Evolutionary conservation across 2,329 filamentous ascomycete genomes (phyloP).

Genomic region (Neofusicoccum kwambonambiense): DNA sequence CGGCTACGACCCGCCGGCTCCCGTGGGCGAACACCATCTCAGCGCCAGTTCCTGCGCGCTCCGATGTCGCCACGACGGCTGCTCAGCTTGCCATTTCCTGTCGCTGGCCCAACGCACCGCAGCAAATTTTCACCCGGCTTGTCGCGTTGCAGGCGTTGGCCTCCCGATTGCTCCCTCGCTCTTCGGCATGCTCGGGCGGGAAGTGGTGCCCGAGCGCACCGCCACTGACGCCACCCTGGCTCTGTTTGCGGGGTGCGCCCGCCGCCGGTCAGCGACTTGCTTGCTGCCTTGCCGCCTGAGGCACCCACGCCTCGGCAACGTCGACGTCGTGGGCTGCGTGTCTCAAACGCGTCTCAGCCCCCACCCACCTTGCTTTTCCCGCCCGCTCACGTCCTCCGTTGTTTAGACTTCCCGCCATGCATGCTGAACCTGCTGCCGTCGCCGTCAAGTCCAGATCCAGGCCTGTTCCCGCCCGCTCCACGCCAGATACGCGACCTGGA

Average conservation of each 20-base stretch:
- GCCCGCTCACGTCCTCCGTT: too few relatives aligned
- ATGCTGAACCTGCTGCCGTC: too few relatives aligned
- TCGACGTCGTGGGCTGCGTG: neutral
- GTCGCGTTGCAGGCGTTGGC: neutral
- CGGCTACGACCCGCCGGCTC: neutral
- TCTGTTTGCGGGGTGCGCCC: conserved; percentile 6
- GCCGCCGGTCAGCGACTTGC: neutral
- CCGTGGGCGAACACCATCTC: neutral
- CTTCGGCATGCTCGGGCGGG: neutral
- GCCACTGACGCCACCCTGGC: neutral
- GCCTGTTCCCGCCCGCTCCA: too few relatives aligned
- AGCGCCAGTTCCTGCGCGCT: neutral
- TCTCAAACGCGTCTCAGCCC: neutral
- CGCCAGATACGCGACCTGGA: too few relatives aligned
- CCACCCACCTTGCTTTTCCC: neutral
- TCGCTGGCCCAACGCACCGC: neutral
- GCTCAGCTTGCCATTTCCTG: neutral
- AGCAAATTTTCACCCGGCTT: neutral
- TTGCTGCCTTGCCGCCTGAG: neutral
- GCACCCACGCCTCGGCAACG: neutral
- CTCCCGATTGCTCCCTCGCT: neutral
- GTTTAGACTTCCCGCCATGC: too few relatives aligned
- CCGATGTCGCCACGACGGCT: neutral
- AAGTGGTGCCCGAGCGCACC: neutral
- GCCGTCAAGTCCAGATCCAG: too few relatives aligned